These are phyloP conservation scores for Clavispora phyllophila DNA, from an alignment of 805 yeast genomes.

Conservation along the genomic window DNA sequence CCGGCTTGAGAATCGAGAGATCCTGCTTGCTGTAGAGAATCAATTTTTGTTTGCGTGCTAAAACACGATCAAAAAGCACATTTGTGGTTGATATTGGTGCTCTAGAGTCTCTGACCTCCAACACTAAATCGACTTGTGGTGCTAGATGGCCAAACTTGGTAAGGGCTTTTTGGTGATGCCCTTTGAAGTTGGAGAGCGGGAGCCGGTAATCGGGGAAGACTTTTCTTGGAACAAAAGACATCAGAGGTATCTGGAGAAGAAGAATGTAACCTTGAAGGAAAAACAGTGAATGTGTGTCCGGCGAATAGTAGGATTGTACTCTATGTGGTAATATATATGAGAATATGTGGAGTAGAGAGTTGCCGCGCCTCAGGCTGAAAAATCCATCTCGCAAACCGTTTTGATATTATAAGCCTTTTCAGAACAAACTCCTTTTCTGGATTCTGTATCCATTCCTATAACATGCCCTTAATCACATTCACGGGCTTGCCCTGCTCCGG, in stretches of 20 bases:
- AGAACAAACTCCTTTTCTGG: no score
- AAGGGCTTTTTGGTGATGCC: slow-evolving; percentile 83
- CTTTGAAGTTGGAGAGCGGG: slow-evolving; percentile 74
- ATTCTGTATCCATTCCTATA: no score
- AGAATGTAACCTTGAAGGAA: no score
- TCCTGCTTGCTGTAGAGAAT: slow-evolving; percentile 78
- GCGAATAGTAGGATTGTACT: background rate
- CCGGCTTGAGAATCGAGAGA: slow-evolving; percentile 41
- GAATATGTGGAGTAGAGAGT: background rate
- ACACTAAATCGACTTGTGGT: slow-evolving; percentile 73
- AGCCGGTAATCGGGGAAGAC: slow-evolving; percentile 72
- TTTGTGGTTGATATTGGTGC: slow-evolving; percentile 86
- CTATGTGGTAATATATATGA: background rate
- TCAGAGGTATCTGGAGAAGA: slow-evolving; percentile 4
- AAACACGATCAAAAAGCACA: slow-evolving; percentile 64
- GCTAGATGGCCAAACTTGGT: slow-evolving; percentile 60
- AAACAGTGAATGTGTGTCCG: no score
- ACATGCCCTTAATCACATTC: slow-evolving; percentile 82
- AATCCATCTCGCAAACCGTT: background rate
- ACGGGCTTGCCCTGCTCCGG: slow-evolving; percentile 88
- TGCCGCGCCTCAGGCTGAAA: background rate
- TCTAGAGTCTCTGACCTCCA: slow-evolving; percentile 84
- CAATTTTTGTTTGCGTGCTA: slow-evolving; percentile 51
- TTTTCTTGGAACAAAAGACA: slow-evolving; percentile 60
- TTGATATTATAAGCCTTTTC: no score